Evolutionary conservation across 1,284 basidiomycete species (phyloP), one percentile per base, ranked within the genome.

Genomic region (Tremellales sp.): DNA sequence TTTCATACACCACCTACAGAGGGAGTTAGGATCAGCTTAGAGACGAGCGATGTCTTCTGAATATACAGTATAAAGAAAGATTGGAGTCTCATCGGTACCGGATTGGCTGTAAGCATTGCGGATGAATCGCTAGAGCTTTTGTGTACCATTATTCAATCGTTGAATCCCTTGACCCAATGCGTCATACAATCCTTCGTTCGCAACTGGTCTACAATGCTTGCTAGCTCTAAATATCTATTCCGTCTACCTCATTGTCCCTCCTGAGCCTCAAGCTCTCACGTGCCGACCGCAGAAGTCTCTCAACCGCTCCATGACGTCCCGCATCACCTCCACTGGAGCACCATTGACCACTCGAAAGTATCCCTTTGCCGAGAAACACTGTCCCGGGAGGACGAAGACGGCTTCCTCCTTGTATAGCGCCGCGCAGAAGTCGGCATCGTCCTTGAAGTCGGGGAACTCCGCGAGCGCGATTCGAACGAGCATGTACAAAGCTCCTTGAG

Each of bases 1-100:
- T 85, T 73, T 87, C 86, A 1, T 97, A 85, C 70, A 92, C 91
- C 14, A 94, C 92, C 5, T 94, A 94, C 68, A 78, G 89, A 53
- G 91, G 91, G 16, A 90, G 86, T 70, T 89, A 66, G 58, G n/a
- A n/a, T n/a, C n/a, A n/a, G n/a, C n/a, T n/a, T n/a, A n/a, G n/a
- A n/a, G n/a, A n/a, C n/a, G n/a, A n/a, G n/a, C n/a, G n/a, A n/a
- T n/a, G n/a, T n/a, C n/a, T n/a, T n/a, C n/a, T n/a, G n/a, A n/a
- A n/a, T n/a, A n/a, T n/a, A n/a, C n/a, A n/a, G n/a, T n/a, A n/a
- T n/a, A n/a, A n/a, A n/a, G n/a, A n/a, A n/a, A n/a, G n/a, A n/a
- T n/a, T n/a, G n/a, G n/a, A n/a, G n/a, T n/a, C n/a, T n/a, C n/a
- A n/a, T n/a, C n/a, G n/a, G n/a, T n/a, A n/a, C n/a, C n/a, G n/a